Percentiles rank a stretch among this genome's conserved stretches.
phyloP scores from a whole-genome alignment of 495 filamentous ascomycete genomes.

The Diplogelasinospora grovesii region DNA sequence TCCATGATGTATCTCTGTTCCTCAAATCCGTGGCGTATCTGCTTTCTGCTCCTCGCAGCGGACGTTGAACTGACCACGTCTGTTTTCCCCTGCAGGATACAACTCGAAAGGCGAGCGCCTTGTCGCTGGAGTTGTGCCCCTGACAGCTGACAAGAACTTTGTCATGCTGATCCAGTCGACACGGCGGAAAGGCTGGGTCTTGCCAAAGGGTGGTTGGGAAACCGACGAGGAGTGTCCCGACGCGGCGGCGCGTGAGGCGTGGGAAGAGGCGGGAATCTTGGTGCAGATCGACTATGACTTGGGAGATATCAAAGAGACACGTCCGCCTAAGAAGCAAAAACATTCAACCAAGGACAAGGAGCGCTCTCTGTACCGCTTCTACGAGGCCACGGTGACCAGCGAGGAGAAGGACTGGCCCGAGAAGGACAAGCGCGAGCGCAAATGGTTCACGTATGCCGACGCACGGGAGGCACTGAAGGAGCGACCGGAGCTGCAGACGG shows the following conservation, averaged over 20 bases:
- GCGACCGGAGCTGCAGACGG: constrained; percentile 82
- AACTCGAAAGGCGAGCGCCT: constrained; percentile 86
- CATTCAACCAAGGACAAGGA: constrained; percentile 63
- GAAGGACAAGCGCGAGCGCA: constrained; percentile 79
- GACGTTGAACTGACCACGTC: constrained; percentile 35
- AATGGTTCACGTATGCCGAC: constrained; percentile 80
- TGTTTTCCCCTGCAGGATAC: constrained; percentile 66
- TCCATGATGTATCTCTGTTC: too few species aligned
- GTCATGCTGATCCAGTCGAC: constrained; percentile 93
- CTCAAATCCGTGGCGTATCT: too few species aligned
- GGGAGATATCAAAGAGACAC: constrained; percentile 75
- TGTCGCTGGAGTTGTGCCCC: constrained; percentile 87
- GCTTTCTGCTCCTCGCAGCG: constrained; percentile 5
- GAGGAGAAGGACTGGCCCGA: constrained; percentile 90
- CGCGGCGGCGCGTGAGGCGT: constrained; percentile 71
- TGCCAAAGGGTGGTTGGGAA: constrained; percentile 98
- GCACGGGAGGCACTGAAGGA: constrained; percentile 68
- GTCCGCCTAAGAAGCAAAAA: constrained; percentile 50
- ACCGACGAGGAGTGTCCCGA: constrained; percentile 68
- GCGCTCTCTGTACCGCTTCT: constrained; percentile 78
- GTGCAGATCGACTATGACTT: constrained; percentile 76
- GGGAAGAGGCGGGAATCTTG: constrained; percentile 93
- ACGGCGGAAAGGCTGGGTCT: constrained; percentile 80
- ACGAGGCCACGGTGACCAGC: constrained; percentile 73
- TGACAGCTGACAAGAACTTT: constrained; percentile 54